phyloP scores from a whole-genome alignment of 352 stramenopile species.

The Phytophthora rubi region DNA sequence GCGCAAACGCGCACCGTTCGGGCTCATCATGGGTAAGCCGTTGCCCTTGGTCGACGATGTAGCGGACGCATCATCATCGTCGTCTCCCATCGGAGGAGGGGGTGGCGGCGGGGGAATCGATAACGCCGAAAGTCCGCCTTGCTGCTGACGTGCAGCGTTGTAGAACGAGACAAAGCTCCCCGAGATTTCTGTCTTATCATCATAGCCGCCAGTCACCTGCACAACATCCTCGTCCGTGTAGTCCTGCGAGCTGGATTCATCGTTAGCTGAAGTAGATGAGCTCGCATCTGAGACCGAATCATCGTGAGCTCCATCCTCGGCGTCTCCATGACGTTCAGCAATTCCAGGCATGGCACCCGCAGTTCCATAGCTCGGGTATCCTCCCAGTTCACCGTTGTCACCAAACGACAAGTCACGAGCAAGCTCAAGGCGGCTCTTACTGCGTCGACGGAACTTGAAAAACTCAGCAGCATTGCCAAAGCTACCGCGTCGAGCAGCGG shows the following conservation, averaged over 20 bases:
- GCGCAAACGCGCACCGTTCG: conserved; percentile 72
- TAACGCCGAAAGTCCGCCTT: conserved; percentile 51
- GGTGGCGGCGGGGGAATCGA: conserved; percentile 70
- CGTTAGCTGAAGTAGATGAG: conserved; percentile 60
- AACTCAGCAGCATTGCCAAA: conserved; percentile 88
- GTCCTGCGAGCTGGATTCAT: conserved; percentile 66
- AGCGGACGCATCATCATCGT: conserved; percentile 67
- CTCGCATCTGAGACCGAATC: conserved; percentile 60
- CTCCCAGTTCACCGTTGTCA: conserved; percentile 49
- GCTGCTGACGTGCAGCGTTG: conserved; percentile 51
- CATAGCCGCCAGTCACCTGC: conserved; percentile 67
- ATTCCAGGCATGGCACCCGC: conserved; percentile 73
- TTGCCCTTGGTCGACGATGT: conserved; percentile 59
- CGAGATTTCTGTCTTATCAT: conserved; percentile 62
- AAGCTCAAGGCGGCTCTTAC: conserved; percentile 84
- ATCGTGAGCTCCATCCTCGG: conserved; percentile 47
- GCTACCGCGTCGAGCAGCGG: conserved; percentile 60
- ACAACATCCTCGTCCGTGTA: conserved; percentile 74
- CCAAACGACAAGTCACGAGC: conserved; percentile 69
- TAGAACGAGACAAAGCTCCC: conserved; percentile 86
- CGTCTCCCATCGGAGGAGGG: conserved; percentile 71
- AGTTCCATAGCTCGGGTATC: conserved; percentile 65
- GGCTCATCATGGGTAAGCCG: conserved; percentile 84
- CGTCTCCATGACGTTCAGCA: conserved; percentile 62
- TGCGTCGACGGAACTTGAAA: conserved; percentile 87